Evolutionary conservation across 768 basidiomycete genomes (phyloP).

Genomic region (Royoungia palumana): DNA sequence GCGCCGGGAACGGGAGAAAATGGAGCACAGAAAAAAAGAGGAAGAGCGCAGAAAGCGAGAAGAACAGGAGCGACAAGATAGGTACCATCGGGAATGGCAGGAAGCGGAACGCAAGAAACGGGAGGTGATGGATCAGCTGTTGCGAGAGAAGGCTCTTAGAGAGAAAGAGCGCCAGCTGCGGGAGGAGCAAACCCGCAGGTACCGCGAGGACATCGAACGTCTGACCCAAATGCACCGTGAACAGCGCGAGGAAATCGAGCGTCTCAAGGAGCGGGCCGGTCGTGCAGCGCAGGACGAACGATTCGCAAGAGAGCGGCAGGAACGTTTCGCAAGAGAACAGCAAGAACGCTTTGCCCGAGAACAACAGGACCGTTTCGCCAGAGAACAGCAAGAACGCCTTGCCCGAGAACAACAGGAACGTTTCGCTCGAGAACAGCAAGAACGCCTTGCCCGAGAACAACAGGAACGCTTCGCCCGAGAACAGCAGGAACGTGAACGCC

Average conservation of each 20-base stretch:
- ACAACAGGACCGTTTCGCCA: too few relatives aligned
- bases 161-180: conserved; percentile 13
- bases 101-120: background rate
- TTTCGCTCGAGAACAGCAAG: background rate
- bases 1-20: conserved; percentile 3
- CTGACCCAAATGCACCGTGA: background rate
- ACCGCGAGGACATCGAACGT: conserved; percentile 15
- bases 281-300: too few relatives aligned
- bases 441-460: too few relatives aligned
- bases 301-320: too few relatives aligned
- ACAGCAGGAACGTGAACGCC: conserved; percentile 15
- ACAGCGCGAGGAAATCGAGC: conserved; percentile 14
- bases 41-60: conserved; percentile 22
- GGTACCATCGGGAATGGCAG: background rate
- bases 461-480: conserved; percentile 5
- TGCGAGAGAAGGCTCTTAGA: conserved; percentile 8
- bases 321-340: too few relatives aligned
- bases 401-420: too few relatives aligned
- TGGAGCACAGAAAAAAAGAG: conserved; percentile 9
- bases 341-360: too few relatives aligned
- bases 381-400: too few relatives aligned
- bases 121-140: conserved; percentile 9
- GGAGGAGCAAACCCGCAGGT: conserved; percentile 15
- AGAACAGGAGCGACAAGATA: conserved; percentile 14
- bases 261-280: background rate